These are phyloP conservation scores for Hondaea fermentalgiana DNA, from an alignment of 108 stramenopile species.

Conservation along the genomic window DNA sequence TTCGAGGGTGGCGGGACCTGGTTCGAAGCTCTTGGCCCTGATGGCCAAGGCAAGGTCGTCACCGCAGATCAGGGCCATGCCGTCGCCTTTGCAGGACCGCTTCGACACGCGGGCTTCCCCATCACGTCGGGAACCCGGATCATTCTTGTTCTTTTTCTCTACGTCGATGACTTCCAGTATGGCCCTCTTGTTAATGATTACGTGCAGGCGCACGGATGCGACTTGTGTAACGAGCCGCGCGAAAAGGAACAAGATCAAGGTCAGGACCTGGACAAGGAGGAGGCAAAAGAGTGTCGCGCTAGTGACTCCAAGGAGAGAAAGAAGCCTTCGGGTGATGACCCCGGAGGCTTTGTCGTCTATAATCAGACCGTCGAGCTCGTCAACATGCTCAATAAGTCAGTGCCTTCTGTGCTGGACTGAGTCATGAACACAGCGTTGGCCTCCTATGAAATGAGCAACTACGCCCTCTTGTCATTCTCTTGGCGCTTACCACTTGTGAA, in stretches of 20 bases:
- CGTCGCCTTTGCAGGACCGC: constrained; percentile 13
- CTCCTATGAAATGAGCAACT: no score
- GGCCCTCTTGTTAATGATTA: background rate
- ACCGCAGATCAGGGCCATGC: background rate
- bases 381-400: constrained; percentile 13
- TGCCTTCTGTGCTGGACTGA: background rate
- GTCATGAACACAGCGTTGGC: no score
- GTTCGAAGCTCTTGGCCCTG: background rate
- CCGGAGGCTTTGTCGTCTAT: constrained; percentile 23
- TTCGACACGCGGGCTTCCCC: constrained; percentile 24
- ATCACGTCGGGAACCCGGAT: background rate
- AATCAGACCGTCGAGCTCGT: constrained; percentile 22
- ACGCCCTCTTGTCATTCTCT: no score
- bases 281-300: no score
- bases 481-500: no score
- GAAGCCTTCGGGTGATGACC: background rate
- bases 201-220: background rate
- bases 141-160: constrained; percentile 19
- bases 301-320: background rate
- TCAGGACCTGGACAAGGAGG: no score
- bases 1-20: constrained; percentile 25
- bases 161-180: constrained; percentile 17
- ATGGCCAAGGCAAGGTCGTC: background rate
- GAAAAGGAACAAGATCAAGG: no score
- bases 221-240: background rate